Evolutionary conservation across 495 filamentous ascomycete genomes (phyloP), one percentile per base, ranked within the genome.

Genomic region (Podospora pseudopauciseta): DNA sequence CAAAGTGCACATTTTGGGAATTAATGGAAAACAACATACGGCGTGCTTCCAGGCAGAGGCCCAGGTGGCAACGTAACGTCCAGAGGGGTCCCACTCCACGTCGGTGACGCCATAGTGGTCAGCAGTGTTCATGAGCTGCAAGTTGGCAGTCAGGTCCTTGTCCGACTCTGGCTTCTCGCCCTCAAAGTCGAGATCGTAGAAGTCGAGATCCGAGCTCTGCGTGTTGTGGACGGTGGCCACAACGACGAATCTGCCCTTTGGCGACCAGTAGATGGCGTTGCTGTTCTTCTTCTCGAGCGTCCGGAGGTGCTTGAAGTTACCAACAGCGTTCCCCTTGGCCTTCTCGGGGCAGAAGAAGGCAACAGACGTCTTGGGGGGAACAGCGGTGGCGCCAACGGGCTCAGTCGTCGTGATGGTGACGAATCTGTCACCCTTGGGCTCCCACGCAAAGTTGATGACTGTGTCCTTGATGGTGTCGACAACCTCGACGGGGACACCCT

Each of bases 251-350:
- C 95, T 88, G 18, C 95, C 95, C 83, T 91, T 93, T 16, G 95
- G 95, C n/a, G 92, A 96, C 95, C 95, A 99, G 87, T 97, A 97
- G 75, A 99, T 98, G 64, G 91, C 96, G 75, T 99, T 99, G 86
- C 89, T 96, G 79, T 93, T 99, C 86, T 97, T 97, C 88, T 97
- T 97, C 72, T 99, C 95, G 23, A 96, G 84, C 0, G 93, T 97
- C 56, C 91, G 88, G 66, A 98, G 88, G 71, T 94, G 91, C 84
- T 92, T 95, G 86, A 97, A 99, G 84, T 96, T 97, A 63, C 95
- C 95, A 20, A 91, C 83, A 13, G 84, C 82, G 49, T 83, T 77
- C 44, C 86, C 86, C 85, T 97, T 97, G 73, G 86, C 77, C 83
- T 96, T 97, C 79, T 99, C 95, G 0, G 95, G 92, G 67, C 92